Evolutionary conservation across 306 rosid genomes (phyloP).

Genomic region (Lathyrus sativus): DNA sequence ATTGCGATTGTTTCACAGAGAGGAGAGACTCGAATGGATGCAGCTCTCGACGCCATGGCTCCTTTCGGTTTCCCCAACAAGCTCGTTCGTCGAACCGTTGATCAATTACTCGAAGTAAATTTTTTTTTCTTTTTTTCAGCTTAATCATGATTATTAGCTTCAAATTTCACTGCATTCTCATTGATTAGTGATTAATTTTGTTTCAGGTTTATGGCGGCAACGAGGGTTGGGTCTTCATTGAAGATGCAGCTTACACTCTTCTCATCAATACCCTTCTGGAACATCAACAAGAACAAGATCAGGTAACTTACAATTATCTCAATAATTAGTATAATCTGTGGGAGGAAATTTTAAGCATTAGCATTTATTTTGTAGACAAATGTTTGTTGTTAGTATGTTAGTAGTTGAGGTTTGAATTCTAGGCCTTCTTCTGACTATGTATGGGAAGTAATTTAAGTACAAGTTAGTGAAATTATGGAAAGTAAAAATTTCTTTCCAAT

Average conservation of each 20-base stretch:
- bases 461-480: not conserved
- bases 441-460: not conserved
- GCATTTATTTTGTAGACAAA: not conserved
- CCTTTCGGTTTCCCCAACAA: constrained; percentile 42
- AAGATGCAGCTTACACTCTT: constrained; percentile 48
- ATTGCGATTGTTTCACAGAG: not conserved
- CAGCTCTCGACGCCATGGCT: constrained; percentile 59
- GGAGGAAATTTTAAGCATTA: not conserved
- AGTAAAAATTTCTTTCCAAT: not conserved
- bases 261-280: constrained; percentile 52
- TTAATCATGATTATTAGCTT: not conserved
- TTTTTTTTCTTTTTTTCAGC: not conserved
- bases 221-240: constrained; percentile 59
- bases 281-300: constrained; percentile 7
- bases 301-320: constrained; percentile 1
- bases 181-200: not conserved
- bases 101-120: constrained; percentile 42
- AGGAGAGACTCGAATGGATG: constrained; percentile 52
- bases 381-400: not conserved
- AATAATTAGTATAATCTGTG: not conserved
- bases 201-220: constrained; percentile 56
- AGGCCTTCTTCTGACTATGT: not conserved
- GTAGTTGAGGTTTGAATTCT: not conserved
- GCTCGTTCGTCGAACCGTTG: constrained; percentile 42
- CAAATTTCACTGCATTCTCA: not conserved